Evolutionary conservation across 225 moss, liverwort and hornwort genomes (phyloP).

Genomic region (Physcomitrellopsis africana): DNA sequence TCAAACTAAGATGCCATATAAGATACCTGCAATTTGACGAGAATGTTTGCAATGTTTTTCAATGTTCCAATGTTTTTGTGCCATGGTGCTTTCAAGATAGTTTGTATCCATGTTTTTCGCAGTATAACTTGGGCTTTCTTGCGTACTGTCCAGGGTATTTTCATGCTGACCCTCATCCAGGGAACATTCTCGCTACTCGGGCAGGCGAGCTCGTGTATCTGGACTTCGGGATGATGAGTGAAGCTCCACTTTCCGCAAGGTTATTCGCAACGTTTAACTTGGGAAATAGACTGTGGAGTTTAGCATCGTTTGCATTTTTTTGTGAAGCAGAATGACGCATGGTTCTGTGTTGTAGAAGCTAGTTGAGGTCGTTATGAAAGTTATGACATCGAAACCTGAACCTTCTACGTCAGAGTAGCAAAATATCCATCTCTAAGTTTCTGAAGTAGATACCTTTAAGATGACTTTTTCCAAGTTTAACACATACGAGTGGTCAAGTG

Average conservation of each 20-base stretch:
- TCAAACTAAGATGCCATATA: no score
- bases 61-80: no score
- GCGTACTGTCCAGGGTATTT: conserved; percentile 56
- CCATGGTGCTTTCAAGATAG: not conserved
- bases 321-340: not conserved
- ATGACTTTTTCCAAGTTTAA: conserved; percentile 20
- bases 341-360: conserved; percentile 2
- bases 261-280: conserved; percentile 33
- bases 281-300: conserved; percentile 18
- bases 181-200: conserved; percentile 64
- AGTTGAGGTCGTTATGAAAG: not conserved
- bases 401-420: conserved; percentile 11
- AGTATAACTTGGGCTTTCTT: conserved; percentile 21
- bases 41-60: no score
- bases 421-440: not conserved
- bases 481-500: not conserved
- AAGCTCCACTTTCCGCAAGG: conserved; percentile 73
- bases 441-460: conserved; percentile 15
- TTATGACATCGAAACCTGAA: conserved; percentile 18
- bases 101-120: conserved; percentile 19
- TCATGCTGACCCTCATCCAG: conserved; percentile 76
- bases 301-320: conserved; percentile 13
- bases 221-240: conserved; percentile 81
- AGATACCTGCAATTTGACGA: no score
- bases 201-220: conserved; percentile 73